A percentile compares a stretch with the other conserved stretches of the same genome.
Evolutionary conservation across 2,329 filamentous ascomycete genomes (phyloP).

Genomic region (Coniochaeta prunicola): DNA sequence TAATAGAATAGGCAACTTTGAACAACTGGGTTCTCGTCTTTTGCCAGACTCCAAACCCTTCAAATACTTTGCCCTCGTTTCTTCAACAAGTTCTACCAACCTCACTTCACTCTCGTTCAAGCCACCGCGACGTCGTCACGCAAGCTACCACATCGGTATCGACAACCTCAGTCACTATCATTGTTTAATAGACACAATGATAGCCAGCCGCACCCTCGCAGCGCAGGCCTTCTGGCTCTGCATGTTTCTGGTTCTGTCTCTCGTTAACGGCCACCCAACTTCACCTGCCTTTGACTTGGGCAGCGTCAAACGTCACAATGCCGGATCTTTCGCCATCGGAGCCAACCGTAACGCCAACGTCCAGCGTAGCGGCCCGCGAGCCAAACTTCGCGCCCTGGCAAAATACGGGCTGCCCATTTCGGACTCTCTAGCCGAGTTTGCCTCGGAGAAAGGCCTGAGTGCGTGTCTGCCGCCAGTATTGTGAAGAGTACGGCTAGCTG

Average conservation of each 20-base stretch:
- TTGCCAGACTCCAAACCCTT: not conserved
- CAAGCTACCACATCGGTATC: not conserved
- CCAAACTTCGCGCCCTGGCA: slow-evolving; percentile 23
- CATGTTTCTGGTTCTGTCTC: slow-evolving; percentile 5
- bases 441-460: slow-evolving; percentile 6
- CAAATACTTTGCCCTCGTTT: not conserved
- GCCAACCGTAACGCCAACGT: slow-evolving; percentile 23
- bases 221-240: slow-evolving; percentile 5
- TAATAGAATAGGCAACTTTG: not conserved
- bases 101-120: not conserved
- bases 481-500: not conserved
- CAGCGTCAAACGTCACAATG: not conserved
- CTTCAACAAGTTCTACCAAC: not conserved
- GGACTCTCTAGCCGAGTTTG: slow-evolving; percentile 9
- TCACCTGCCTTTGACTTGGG: not conserved
- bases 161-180: not conserved
- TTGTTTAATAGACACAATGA: not conserved
- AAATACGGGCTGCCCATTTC: slow-evolving; percentile 29
- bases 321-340: slow-evolving; percentile 7
- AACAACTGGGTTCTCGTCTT: not conserved
- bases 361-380: slow-evolving; percentile 21
- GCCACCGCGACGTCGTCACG: not conserved
- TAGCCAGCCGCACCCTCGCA: not conserved
- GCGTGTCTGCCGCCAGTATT: not conserved
- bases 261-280: slow-evolving; percentile 2